Conservation (phyloP, 495 filamentous ascomycete genomes). For the Xylaria nigripes region DNA sequence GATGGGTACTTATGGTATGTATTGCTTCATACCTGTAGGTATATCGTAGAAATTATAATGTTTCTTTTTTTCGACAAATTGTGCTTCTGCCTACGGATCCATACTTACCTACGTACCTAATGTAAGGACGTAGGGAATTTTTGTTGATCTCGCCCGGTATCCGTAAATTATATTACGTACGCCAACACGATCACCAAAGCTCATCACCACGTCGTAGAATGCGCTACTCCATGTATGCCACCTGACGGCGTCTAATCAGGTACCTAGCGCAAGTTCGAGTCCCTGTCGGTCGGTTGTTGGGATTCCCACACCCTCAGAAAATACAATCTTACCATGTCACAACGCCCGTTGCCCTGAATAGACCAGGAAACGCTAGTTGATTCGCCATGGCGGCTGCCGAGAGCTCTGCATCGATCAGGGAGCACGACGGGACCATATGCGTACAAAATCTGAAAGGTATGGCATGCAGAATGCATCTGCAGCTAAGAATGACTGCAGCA, state of each 20-base stretch:
- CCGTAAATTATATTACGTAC: too few relatives aligned
- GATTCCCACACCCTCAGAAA: conserved; percentile 7
- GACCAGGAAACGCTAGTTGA: not conserved
- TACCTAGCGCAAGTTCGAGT: conserved; percentile 1
- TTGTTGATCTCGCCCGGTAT: too few relatives aligned
- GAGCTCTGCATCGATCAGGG: conserved; percentile 11
- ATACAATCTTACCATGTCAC: not conserved
- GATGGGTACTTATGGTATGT: too few relatives aligned
- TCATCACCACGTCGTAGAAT: too few relatives aligned
- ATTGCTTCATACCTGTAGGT: too few relatives aligned
- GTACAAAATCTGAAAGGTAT: conserved; percentile 15
- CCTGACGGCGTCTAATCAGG: not conserved
- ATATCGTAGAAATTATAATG: too few relatives aligned
- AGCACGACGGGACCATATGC: conserved; percentile 6
- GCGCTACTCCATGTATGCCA: not conserved
- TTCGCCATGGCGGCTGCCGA: conserved; percentile 11
- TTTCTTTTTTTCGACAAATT: too few relatives aligned
- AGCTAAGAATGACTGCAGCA: conserved; percentile 15
- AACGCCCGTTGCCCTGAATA: not conserved
- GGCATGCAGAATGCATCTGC: conserved; percentile 15
- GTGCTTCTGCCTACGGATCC: too few relatives aligned
- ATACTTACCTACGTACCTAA: too few relatives aligned
- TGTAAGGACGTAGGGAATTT: too few relatives aligned
- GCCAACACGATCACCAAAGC: too few relatives aligned
- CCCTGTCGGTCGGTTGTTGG: conserved; percentile 7